These are phyloP conservation scores for Pseudotsuga menziesii DNA, from an alignment of 75 land plant species.

Conservation along the genomic window DNA sequence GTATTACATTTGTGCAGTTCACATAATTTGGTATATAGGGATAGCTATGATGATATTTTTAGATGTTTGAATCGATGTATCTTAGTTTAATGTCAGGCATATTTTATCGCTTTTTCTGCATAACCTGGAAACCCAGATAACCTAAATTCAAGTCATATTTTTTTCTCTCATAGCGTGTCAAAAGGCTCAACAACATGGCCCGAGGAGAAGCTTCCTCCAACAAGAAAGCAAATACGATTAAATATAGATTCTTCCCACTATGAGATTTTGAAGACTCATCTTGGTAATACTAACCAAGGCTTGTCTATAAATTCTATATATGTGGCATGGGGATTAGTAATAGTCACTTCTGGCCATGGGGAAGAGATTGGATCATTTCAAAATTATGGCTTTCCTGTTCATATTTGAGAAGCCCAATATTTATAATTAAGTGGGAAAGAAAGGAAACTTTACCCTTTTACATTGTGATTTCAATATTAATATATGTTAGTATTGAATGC, in stretches of 20 bases:
- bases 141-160: not conserved
- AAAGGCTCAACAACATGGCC: no score
- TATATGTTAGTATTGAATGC: not conserved
- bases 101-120: not conserved
- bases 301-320: not conserved
- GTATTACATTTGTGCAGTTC: not conserved
- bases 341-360: no score
- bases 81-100: slow-evolving; percentile 3
- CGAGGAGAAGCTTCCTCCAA: no score
- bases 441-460: not conserved
- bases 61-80: not conserved
- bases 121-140: not conserved
- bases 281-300: no score
- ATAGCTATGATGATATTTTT: not conserved
- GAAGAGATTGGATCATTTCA: no score
- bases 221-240: not conserved
- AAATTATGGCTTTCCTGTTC: no score
- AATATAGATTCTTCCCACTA: not conserved
- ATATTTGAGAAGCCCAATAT: slow-evolving; percentile 12
- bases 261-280: no score
- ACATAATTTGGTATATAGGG: slow-evolving; percentile 1
- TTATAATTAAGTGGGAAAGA: not conserved
- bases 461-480: not conserved
- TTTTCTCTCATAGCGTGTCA: no score
- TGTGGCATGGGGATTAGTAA: not conserved